Percentiles rank a stretch among this genome's conserved stretches.
Evolutionary conservation across 1,284 basidiomycete species (phyloP).

Genomic region (Malassezia restricta): DNA sequence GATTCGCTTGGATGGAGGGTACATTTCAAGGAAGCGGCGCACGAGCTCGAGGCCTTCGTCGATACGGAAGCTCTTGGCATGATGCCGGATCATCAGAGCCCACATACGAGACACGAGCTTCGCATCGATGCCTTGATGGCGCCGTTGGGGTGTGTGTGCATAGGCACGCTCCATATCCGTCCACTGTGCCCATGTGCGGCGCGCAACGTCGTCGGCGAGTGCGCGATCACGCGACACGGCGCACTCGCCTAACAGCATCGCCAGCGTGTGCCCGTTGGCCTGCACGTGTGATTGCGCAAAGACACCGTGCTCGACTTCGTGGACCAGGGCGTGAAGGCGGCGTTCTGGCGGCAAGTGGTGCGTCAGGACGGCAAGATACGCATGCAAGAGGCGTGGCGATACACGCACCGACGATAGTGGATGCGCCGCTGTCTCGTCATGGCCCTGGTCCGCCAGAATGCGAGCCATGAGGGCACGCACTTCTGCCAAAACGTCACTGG

Average conservation of each 20-base stretch:
- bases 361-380: conserved; percentile 65
- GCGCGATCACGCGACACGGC: neutral
- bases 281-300: conserved; percentile 19
- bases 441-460: conserved; percentile 53
- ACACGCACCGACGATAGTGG: conserved; percentile 57
- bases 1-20: conserved; percentile 1
- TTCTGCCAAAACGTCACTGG: conserved; percentile 63
- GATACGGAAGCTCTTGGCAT: conserved; percentile 16
- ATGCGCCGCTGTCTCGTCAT: conserved; percentile 8
- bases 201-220: conserved; percentile 1
- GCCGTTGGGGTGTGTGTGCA: neutral
- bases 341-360: conserved; percentile 49
- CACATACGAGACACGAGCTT: conserved; percentile 19
- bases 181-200: conserved; percentile 22
- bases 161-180: neutral
- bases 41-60: conserved; percentile 3
- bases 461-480: conserved; percentile 59
- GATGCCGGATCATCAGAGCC: conserved; percentile 22
- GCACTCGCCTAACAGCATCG: conserved; percentile 22
- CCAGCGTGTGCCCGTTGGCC: conserved; percentile 27
- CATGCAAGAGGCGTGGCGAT: conserved; percentile 60
- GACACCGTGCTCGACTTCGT: conserved; percentile 15
- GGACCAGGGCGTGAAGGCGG: conserved; percentile 30
- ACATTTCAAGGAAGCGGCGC: neutral
- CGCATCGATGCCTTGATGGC: conserved; percentile 9